Evolutionary conservation across 257 asterid genomes (phyloP).

Genomic region (Solanum neorickii): DNA sequence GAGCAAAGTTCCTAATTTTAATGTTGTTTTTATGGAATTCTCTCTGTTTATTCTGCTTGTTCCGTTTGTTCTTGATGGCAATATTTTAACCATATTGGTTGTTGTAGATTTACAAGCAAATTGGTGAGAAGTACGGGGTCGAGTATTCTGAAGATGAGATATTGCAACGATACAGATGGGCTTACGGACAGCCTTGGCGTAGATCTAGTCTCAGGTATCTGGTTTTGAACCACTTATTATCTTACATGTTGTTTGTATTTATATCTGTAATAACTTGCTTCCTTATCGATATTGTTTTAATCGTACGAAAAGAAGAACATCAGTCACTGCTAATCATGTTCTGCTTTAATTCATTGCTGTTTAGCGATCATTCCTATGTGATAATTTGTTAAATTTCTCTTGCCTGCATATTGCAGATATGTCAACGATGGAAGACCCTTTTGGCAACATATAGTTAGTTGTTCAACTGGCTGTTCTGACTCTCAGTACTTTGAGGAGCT

Average conservation of each 20-base stretch:
- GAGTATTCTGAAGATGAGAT: constrained; percentile 81
- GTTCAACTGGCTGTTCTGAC: constrained; percentile 94
- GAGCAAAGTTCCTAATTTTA: not conserved
- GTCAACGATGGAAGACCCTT: constrained; percentile 94
- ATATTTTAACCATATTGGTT: not conserved
- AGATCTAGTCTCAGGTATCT: constrained; percentile 86
- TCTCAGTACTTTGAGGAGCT: constrained; percentile 93
- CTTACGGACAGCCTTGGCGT: constrained; percentile 97
- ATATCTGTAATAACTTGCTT: not conserved
- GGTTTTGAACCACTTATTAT: not conserved
- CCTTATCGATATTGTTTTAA: not conserved
- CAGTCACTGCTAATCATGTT: not conserved
- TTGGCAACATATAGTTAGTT: constrained; percentile 92
- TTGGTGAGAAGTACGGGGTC: constrained; percentile 95
- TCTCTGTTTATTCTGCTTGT: not conserved
- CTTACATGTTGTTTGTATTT: not conserved
- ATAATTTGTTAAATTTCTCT: not conserved
- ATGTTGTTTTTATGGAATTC: not conserved
- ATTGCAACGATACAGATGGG: constrained; percentile 70
- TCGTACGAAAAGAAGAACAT: not conserved
- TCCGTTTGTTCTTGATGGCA: not conserved
- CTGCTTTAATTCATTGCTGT: not conserved
- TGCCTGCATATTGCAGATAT: constrained; percentile 31
- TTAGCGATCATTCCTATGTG: not conserved
- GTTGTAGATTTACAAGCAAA: constrained; percentile 68